Evolutionary conservation across 345 rosid species (phyloP).

Genomic region (Eucalyptus shirleyi): DNA sequence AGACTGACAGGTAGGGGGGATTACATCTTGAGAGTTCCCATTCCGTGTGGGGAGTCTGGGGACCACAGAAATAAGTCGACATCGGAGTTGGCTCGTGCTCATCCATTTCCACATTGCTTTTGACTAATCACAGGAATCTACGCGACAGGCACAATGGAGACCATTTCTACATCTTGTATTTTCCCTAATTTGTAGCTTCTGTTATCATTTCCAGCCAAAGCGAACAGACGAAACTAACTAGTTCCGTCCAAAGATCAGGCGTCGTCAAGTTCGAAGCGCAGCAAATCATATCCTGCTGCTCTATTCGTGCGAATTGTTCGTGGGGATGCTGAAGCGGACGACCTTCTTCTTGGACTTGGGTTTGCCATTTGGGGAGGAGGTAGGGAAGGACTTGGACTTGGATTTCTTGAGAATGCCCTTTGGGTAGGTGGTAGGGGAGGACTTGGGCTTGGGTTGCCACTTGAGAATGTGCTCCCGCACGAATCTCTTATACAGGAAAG

Average conservation of each 20-base stretch:
- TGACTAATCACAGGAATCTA: neutral
- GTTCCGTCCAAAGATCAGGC: neutral
- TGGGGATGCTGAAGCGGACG: neutral
- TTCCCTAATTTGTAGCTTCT: neutral
- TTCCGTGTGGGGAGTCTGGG: neutral
- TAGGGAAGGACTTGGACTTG: neutral
- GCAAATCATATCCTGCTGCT: neutral
- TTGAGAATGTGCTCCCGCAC: constrained; percentile 8
- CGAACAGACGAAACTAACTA: neutral
- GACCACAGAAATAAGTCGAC: neutral
- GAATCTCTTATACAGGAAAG: constrained; percentile 22
- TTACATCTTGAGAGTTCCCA: neutral
- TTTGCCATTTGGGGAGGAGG: neutral
- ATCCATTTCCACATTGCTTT: neutral
- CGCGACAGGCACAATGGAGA: neutral
- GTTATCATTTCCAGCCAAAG: neutral
- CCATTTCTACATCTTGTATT: neutral
- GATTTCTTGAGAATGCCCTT: no score
- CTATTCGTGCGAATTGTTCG: neutral
- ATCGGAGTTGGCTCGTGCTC: neutral
- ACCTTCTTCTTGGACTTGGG: neutral
- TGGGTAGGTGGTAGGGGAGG: neutral
- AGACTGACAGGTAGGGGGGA: neutral
- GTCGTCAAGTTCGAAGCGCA: neutral
- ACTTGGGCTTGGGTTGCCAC: neutral